These are phyloP conservation scores for Thymus mandschuricus DNA, from an alignment of 257 asterid species.

Conservation along the genomic window DNA sequence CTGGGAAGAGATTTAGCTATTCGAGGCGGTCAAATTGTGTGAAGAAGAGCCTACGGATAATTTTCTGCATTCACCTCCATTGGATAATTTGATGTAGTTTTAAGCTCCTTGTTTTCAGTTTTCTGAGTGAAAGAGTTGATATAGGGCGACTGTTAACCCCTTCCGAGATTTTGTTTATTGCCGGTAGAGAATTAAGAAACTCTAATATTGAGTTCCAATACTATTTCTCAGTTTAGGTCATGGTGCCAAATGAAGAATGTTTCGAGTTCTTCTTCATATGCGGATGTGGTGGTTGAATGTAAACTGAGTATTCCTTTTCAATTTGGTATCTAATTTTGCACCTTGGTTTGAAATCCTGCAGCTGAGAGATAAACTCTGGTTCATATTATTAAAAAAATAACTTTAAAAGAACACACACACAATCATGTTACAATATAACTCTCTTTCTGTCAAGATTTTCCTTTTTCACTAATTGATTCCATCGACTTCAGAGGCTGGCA, in stretches of 20 bases:
- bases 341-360: background rate
- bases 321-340: conserved; percentile 9
- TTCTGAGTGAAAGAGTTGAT: background rate
- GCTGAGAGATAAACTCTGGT: conserved; percentile 7
- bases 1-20: background rate
- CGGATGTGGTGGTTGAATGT: background rate
- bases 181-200: background rate
- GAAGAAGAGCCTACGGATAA: background rate
- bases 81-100: conserved; percentile 8
- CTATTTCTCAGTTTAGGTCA: background rate
- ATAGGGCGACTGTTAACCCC: background rate
- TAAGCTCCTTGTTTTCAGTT: background rate
- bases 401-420: background rate
- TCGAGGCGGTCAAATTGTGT: background rate
- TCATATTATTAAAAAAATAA: background rate
- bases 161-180: background rate
- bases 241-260: conserved; percentile 1
- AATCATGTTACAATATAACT: conserved; percentile 2
- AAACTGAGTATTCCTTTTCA: background rate
- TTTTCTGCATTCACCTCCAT: background rate
- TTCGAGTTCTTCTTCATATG: conserved; percentile 4
- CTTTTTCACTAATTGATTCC: conserved; percentile 34
- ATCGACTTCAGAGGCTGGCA: conserved; percentile 69
- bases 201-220: background rate
- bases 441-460: conserved; percentile 9